phyloP scores from a whole-genome alignment of 1,284 basidiomycete species.

The Malassezia globosa region DNA sequence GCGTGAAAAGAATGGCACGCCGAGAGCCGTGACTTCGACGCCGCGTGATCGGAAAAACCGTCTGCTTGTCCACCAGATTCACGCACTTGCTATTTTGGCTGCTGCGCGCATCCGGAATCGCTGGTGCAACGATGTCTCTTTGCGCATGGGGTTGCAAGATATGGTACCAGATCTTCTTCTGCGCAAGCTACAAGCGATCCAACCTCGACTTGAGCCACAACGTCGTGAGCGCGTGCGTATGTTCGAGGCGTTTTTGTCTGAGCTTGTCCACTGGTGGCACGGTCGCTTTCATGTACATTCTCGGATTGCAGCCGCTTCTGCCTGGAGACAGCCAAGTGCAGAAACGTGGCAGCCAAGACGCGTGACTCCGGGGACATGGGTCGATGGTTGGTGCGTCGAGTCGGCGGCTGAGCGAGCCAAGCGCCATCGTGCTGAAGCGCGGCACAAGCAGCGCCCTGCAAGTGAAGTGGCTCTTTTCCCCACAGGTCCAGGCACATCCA shows the following conservation, averaged over 20 bases:
- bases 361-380: conserved; percentile 22
- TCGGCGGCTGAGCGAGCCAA: conserved; percentile 29
- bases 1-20: conserved; percentile 15
- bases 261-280: conserved; percentile 42
- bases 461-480: conserved; percentile 50
- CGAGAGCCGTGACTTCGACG: conserved; percentile 24
- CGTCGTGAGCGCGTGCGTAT: conserved; percentile 42
- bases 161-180: conserved; percentile 30
- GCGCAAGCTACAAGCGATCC: conserved; percentile 36
- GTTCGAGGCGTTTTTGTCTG: conserved; percentile 40
- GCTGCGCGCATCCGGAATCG: conserved; percentile 67
- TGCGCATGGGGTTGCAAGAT: conserved; percentile 53
- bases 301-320: conserved; percentile 27
- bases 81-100: conserved; percentile 58
- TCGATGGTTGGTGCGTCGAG: conserved; percentile 44
- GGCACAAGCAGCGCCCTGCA: neutral
- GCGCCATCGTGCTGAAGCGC: conserved; percentile 23
- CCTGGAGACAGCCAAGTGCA: conserved; percentile 36
- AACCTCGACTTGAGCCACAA: conserved; percentile 34
- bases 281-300: conserved; percentile 32
- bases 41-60: conserved; percentile 39
- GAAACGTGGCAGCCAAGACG: conserved; percentile 31
- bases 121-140: conserved; percentile 69
- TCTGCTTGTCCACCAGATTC: conserved; percentile 38
- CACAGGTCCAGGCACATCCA: conserved; percentile 21